A percentile compares a stretch with the other conserved stretches of the same genome.
phyloP scores from a whole-genome alignment of 192 early-diverging fungal genomes.

The Powellomyces hirtus region DNA sequence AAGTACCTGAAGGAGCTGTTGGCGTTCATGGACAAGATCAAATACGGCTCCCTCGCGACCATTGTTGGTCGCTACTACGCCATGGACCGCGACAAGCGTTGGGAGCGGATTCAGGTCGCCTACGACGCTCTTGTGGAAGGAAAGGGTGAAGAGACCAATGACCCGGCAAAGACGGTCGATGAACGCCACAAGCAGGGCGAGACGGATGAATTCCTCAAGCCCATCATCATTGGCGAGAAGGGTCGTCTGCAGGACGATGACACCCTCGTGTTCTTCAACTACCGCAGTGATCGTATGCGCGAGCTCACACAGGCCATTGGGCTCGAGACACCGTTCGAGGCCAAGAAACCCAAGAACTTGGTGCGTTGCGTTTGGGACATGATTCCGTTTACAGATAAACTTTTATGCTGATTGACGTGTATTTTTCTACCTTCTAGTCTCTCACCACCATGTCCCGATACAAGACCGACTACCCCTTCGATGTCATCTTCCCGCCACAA shows the following conservation, averaged over 20 bases:
- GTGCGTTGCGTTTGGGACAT: conserved; percentile 44
- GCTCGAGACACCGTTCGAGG: conserved; percentile 84
- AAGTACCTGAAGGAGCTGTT: conserved; percentile 78
- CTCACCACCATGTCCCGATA: conserved; percentile 98
- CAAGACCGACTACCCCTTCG: conserved; percentile 95
- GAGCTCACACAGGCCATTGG: conserved; percentile 84
- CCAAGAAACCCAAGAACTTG: conserved; percentile 71
- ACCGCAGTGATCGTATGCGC: conserved; percentile 97
- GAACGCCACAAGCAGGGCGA: conserved; percentile 82
- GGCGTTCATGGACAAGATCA: conserved; percentile 47
- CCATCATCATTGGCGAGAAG: conserved; percentile 80
- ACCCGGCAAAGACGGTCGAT: conserved; percentile 69
- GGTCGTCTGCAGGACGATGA: conserved; percentile 85
- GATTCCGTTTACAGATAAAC: too few relatives aligned
- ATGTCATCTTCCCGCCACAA: conserved; percentile 93
- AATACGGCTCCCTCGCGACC: conserved; percentile 88
- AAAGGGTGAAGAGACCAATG: conserved; percentile 58
- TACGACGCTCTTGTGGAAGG: conserved; percentile 86
- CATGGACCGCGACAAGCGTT: conserved; percentile 99
- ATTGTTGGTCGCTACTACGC: conserved; percentile 98
- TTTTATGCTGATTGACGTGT: too few relatives aligned
- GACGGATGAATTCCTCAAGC: conserved; percentile 99
- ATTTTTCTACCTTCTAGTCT: conserved; percentile 32
- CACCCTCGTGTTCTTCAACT: conserved; percentile 98
- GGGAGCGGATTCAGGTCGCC: conserved; percentile 96